phyloP scores from a whole-genome alignment of 2,329 filamentous ascomycete genomes.

The Chrysoporthe puriensis region DNA sequence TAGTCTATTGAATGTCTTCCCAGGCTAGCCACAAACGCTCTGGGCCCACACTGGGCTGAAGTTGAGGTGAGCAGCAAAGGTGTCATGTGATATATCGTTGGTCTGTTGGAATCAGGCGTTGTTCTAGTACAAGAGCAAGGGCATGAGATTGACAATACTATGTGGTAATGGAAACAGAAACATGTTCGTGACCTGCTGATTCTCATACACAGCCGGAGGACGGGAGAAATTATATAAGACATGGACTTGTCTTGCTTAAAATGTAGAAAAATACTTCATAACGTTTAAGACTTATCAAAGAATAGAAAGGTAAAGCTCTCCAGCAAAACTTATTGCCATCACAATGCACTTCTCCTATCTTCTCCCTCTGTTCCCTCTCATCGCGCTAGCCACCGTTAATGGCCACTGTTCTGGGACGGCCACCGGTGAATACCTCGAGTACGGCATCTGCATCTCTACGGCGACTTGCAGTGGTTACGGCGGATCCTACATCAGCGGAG shows the following conservation, averaged over 20 bases:
- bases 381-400: not conserved
- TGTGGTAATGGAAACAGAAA: not conserved
- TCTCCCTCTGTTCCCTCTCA: slow-evolving; percentile 6
- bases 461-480: not conserved
- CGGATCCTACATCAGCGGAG: slow-evolving; percentile 8
- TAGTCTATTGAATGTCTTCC: fast-evolving
- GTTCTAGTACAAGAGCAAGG: not conserved
- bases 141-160: not conserved
- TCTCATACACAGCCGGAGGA: not conserved
- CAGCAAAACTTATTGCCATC: too few relatives aligned
- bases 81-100: not conserved
- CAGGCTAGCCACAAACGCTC: not conserved
- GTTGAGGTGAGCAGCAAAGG: not conserved
- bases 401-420: slow-evolving; percentile 9
- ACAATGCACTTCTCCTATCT: not conserved
- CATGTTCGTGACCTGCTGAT: not conserved
- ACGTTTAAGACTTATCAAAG: not conserved
- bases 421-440: not conserved
- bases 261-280: not conserved
- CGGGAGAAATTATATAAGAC: not conserved
- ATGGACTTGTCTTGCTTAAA: not conserved
- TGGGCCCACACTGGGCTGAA: not conserved
- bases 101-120: not conserved
- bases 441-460: slow-evolving; percentile 6
- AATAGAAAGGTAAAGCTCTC: not conserved